These are phyloP conservation scores for Calonectria crousiana DNA, from an alignment of 2,329 filamentous ascomycete species.

Conservation along the genomic window DNA sequence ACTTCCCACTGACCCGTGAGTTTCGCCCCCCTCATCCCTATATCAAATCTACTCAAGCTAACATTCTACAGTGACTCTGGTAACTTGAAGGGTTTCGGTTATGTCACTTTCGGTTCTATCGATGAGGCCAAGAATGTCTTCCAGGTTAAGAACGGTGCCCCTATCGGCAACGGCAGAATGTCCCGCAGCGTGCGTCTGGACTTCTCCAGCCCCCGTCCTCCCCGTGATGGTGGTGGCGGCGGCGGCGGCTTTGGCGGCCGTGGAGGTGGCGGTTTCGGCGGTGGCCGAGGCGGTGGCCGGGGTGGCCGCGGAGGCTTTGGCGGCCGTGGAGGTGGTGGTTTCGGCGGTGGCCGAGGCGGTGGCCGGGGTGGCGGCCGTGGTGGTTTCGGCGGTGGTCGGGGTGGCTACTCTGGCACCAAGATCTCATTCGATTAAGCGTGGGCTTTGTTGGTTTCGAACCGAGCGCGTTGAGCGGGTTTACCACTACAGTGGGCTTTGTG, in stretches of 20 bases:
- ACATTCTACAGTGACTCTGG: conserved; percentile 73
- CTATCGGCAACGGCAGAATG: conserved; percentile 73
- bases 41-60: conserved; percentile 22
- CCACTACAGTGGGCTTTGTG: conserved; percentile 59
- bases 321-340: conserved; percentile 58
- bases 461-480: conserved; percentile 61
- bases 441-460: conserved; percentile 45
- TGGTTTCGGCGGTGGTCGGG: conserved; percentile 59
- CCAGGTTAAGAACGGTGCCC: conserved; percentile 75
- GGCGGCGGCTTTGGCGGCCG: conserved; percentile 59
- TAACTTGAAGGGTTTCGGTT: conserved; percentile 91
- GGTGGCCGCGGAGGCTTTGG: conserved; percentile 62
- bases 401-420: conserved; percentile 77
- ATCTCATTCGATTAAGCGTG: conserved; percentile 72
- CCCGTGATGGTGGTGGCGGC: conserved; percentile 67
- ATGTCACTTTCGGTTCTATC: conserved; percentile 84
- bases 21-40: conserved; percentile 30
- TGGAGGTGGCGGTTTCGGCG: conserved; percentile 60
- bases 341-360: conserved; percentile 59
- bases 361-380: conserved; percentile 51
- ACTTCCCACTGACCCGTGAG: conserved; percentile 85
- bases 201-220: conserved; percentile 77
- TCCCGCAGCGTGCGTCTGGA: conserved; percentile 86
- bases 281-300: conserved; percentile 56
- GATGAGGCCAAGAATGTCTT: conserved; percentile 86